Conservation (phyloP, 495 filamentous ascomycete species). For the Aspergillus steynii region DNA sequence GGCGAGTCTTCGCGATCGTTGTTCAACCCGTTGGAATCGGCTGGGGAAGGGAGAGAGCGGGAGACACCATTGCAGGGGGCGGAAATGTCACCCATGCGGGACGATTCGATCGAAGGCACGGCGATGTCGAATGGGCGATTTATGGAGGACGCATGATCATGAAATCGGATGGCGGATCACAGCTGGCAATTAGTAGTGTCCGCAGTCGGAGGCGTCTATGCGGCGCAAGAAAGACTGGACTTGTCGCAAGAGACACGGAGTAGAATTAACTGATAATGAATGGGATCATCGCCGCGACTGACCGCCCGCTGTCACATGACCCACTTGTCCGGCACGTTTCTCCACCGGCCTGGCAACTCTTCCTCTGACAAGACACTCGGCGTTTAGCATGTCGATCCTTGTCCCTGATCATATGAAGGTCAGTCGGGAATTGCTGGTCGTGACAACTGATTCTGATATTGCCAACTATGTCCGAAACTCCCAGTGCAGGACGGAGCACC, state of each 20-base stretch:
- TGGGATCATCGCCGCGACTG: not conserved
- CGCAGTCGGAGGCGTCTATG: not conserved
- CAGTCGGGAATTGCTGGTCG: no score
- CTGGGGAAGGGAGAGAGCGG: not conserved
- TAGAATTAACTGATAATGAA: not conserved
- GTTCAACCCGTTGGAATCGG: not conserved
- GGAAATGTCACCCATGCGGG: conserved; percentile 1
- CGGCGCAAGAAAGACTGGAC: not conserved
- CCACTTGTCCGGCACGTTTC: not conserved
- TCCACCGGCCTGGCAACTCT: not conserved
- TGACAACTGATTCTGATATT: no score
- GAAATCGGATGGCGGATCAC: not conserved
- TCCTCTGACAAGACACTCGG: not conserved
- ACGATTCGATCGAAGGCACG: not conserved
- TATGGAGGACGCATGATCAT: not conserved
- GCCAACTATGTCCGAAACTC: no score
- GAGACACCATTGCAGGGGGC: conserved; percentile 5
- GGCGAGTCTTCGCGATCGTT: not conserved
- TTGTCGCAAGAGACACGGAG: not conserved
- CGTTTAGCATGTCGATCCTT: not conserved
- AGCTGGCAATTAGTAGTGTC: no score
- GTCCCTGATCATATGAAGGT: no score
- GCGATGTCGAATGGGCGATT: not conserved
- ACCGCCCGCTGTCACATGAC: not conserved
- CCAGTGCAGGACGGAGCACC: no score